These are phyloP conservation scores for Aspergillus awamori DNA, from an alignment of 2,329 filamentous ascomycete genomes.

Conservation along the genomic window DNA sequence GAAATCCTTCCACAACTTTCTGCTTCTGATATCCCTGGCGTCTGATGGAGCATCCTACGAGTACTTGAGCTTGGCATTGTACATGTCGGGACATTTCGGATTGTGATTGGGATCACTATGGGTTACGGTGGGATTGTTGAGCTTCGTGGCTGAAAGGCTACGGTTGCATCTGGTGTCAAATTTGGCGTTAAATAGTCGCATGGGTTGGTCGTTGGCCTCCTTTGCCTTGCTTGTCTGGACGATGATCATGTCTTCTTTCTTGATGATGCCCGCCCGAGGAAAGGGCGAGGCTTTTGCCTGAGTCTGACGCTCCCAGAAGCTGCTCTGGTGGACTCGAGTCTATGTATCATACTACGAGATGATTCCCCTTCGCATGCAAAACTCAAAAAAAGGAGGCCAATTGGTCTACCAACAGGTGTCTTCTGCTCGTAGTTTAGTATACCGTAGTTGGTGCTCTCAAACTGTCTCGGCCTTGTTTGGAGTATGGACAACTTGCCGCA, in stretches of 20 bases:
- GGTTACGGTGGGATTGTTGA: slow-evolving; percentile 24
- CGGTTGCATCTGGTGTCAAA: slow-evolving; percentile 21
- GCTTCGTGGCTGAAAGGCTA: slow-evolving; percentile 14
- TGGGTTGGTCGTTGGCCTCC: slow-evolving; percentile 19
- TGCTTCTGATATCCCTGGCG: slow-evolving; percentile 26
- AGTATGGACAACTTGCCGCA: too few relatives aligned
- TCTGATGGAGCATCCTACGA: slow-evolving; percentile 29
- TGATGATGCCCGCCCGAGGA: background rate
- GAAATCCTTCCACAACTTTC: slow-evolving; percentile 25
- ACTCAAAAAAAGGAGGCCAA: slow-evolving; percentile 25
- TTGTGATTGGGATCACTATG: slow-evolving; percentile 22
- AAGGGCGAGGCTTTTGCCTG: slow-evolving; percentile 7
- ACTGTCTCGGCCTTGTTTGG: too few relatives aligned
- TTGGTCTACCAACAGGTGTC: slow-evolving; percentile 7
- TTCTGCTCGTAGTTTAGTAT: too few relatives aligned
- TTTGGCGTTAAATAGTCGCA: slow-evolving; percentile 23
- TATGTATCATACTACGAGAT: slow-evolving; percentile 22
- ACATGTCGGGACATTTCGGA: slow-evolving; percentile 26
- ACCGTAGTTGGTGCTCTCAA: too few relatives aligned
- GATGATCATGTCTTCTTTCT: slow-evolving; percentile 16
- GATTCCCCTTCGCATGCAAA: slow-evolving; percentile 24
- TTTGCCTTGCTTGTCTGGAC: slow-evolving; percentile 21
- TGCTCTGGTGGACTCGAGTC: slow-evolving; percentile 1
- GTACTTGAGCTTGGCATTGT: slow-evolving; percentile 28
- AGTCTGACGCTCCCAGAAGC: background rate